A percentile compares a stretch with the other conserved stretches of the same genome.
These are phyloP conservation scores for Solanum chiquidenum DNA, from an alignment of 257 asterid genomes.

Conservation along the genomic window DNA sequence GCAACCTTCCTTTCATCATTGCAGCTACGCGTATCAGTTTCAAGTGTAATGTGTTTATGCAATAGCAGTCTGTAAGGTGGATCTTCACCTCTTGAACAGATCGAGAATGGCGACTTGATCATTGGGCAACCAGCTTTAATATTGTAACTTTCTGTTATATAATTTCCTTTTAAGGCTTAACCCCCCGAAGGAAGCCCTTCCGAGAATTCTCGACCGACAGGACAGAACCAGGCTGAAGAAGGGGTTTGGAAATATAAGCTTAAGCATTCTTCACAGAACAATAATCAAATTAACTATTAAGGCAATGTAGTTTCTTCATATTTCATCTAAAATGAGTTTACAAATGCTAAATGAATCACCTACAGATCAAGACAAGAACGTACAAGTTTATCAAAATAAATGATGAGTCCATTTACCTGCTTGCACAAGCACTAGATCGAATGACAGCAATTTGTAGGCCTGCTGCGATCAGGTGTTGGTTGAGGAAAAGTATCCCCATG, in stretches of 20 bases:
- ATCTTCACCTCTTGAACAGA: background rate
- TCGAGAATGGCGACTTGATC: background rate
- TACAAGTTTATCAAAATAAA: background rate
- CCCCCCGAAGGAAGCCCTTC: background rate
- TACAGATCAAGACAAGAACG: background rate
- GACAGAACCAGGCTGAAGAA: background rate
- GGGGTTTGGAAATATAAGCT: background rate
- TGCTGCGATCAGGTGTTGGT: conserved; percentile 10
- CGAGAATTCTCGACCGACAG: background rate
- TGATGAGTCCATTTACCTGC: conserved; percentile 22
- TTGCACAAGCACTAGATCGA: conserved; percentile 6
- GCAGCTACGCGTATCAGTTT: background rate
- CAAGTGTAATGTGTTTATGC: background rate
- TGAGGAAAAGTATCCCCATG: background rate
- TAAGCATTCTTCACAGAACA: background rate
- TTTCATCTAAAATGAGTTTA: background rate
- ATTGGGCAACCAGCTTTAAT: background rate
- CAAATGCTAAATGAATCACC: background rate
- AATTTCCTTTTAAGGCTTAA: background rate
- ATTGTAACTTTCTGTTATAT: background rate
- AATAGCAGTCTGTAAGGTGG: background rate
- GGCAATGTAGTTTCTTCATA: background rate
- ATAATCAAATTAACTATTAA: background rate
- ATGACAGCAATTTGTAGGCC: conserved; percentile 17
- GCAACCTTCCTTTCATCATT: background rate